phyloP scores from a whole-genome alignment of 805 yeast species.

The Saccharomycopsis sp. region DNA sequence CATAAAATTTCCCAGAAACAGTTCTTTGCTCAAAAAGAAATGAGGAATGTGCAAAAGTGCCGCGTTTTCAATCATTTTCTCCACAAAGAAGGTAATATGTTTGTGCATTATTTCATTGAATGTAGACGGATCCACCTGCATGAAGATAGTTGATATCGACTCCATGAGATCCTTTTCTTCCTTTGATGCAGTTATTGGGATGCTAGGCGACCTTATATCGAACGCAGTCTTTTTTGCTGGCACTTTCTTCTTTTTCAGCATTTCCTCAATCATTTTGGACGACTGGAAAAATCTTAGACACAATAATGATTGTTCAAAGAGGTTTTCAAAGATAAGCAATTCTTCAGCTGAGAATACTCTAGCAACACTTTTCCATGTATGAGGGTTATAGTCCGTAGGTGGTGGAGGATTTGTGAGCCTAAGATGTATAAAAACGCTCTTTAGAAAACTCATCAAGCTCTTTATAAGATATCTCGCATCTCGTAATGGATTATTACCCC shows the following conservation, averaged over 20 bases:
- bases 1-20: slow-evolving; percentile 88
- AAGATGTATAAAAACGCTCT: slow-evolving; percentile 83
- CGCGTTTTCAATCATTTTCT: slow-evolving; percentile 73
- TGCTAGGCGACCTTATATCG: slow-evolving; percentile 73
- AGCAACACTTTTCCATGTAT: slow-evolving; percentile 80
- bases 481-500: slow-evolving; percentile 60
- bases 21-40: slow-evolving; percentile 86
- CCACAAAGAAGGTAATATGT: slow-evolving; percentile 57
- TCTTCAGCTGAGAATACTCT: slow-evolving; percentile 79
- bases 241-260: slow-evolving; percentile 22
- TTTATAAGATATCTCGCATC: slow-evolving; percentile 85
- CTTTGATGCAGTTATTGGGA: slow-evolving; percentile 81
- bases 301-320: slow-evolving; percentile 77
- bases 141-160: slow-evolving; percentile 84
- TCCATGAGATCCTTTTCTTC: slow-evolving; percentile 97
- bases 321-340: slow-evolving; percentile 61
- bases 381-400: slow-evolving; percentile 42
- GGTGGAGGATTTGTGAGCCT: slow-evolving; percentile 87
- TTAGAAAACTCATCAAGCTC: slow-evolving; percentile 80
- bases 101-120: slow-evolving; percentile 85
- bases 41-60: slow-evolving; percentile 89
- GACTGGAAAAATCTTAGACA: slow-evolving; percentile 74
- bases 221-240: slow-evolving; percentile 32
- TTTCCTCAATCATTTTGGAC: slow-evolving; percentile 24
- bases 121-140: slow-evolving; percentile 90